phyloP scores from a whole-genome alignment of 2,329 filamentous ascomycete genomes.

The Gaeumannomyces sp. region DNA sequence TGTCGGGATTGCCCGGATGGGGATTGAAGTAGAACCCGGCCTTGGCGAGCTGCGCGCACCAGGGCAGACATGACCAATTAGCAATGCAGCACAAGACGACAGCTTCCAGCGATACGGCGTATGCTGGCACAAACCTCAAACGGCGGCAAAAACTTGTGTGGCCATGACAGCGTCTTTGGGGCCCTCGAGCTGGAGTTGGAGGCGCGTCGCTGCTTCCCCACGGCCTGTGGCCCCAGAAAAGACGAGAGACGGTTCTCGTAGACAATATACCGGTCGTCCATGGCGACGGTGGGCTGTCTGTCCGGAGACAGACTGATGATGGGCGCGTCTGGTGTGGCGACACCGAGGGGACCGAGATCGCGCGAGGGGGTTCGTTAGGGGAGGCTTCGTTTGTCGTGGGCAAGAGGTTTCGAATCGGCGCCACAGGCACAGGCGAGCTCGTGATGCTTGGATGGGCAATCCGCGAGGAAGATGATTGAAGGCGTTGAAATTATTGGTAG shows the following conservation, averaged over 20 bases:
- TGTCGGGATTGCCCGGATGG: slow-evolving; percentile 68
- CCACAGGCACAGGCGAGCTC: not conserved
- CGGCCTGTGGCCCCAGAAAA: slow-evolving; percentile 61
- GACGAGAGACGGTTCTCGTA: slow-evolving; percentile 73
- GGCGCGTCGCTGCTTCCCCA: slow-evolving; percentile 57
- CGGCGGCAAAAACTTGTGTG: slow-evolving; percentile 62
- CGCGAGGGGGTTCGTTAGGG: not conserved
- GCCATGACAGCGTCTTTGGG: slow-evolving; percentile 63
- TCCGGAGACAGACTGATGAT: not conserved
- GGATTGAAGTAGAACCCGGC: slow-evolving; percentile 91
- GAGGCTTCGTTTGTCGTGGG: no score
- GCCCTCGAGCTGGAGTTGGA: slow-evolving; percentile 56
- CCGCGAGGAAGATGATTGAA: not conserved
- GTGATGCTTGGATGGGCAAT: not conserved
- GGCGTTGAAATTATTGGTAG: not conserved
- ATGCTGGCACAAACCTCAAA: slow-evolving; percentile 47
- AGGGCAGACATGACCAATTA: slow-evolving; percentile 11
- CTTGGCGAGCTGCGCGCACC: slow-evolving; percentile 61
- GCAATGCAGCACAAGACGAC: slow-evolving; percentile 10
- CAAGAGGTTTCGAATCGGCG: not conserved
- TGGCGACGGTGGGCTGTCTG: slow-evolving; percentile 24
- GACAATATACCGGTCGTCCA: slow-evolving; percentile 49
- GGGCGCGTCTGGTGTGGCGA: not conserved
- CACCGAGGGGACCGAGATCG: not conserved
- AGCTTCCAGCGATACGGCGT: slow-evolving; percentile 26